Evolutionary conservation across 257 asterid genomes (phyloP).

Genomic region (Sherardia arvensis): DNA sequence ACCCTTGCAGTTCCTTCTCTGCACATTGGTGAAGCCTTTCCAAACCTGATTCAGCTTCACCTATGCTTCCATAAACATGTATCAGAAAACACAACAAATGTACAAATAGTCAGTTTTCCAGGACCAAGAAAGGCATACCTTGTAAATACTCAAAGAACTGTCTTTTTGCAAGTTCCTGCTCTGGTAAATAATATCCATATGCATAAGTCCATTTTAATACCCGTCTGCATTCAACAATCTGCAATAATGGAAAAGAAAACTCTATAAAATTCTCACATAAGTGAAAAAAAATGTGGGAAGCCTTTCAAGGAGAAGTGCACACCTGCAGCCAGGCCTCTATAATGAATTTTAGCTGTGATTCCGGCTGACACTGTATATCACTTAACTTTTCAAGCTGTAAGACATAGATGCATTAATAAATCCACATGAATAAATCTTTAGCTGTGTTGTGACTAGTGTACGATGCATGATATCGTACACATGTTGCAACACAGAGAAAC

Average conservation of each 20-base stretch:
- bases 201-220: slow-evolving; percentile 97
- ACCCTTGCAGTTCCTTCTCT: slow-evolving; percentile 71
- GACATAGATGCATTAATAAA: not conserved
- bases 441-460: no score
- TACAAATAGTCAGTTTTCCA: not conserved
- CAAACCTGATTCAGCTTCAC: slow-evolving; percentile 97
- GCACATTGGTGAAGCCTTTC: slow-evolving; percentile 99
- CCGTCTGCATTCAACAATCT: slow-evolving; percentile 97
- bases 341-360: slow-evolving; percentile 80
- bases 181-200: slow-evolving; percentile 88
- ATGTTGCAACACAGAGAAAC: not conserved
- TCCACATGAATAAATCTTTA: no score
- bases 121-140: slow-evolving; percentile 39
- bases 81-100: not conserved
- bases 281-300: not conserved
- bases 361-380: slow-evolving; percentile 77
- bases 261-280: not conserved
- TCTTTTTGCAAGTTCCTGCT: slow-evolving; percentile 52
- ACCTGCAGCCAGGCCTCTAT: slow-evolving; percentile 98
- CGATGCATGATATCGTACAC: not conserved
- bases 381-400: slow-evolving; percentile 88
- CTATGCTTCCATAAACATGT: slow-evolving; percentile 25
- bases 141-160: slow-evolving; percentile 94
- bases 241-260: slow-evolving; percentile 22
- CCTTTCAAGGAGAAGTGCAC: not conserved